Evolutionary conservation across 805 yeast genomes (phyloP).

Genomic region (Starmerella scarabaei): DNA sequence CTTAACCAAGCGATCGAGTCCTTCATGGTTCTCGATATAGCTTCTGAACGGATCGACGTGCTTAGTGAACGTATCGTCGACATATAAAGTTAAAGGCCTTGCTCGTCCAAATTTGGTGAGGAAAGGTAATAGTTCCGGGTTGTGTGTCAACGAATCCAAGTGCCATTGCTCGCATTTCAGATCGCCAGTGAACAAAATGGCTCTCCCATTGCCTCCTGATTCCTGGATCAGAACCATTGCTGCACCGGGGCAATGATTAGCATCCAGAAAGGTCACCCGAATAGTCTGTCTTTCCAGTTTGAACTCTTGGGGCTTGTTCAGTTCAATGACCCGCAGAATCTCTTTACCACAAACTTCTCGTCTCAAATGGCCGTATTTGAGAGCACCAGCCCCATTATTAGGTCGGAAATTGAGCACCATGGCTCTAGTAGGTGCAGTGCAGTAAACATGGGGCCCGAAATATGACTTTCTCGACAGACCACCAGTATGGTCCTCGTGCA

Average conservation of each 20-base stretch:
- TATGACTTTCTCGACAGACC: slow-evolving; percentile 34
- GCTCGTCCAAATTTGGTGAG: slow-evolving; percentile 17
- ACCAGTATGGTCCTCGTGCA: slow-evolving; percentile 41
- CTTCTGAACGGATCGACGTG: slow-evolving; percentile 39
- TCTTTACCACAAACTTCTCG: slow-evolving; percentile 20
- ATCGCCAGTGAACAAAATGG: slow-evolving; percentile 46
- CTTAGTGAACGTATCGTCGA: slow-evolving; percentile 43
- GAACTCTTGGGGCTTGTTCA: slow-evolving; percentile 12
- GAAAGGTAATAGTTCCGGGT: slow-evolving; percentile 35
- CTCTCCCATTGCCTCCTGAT: slow-evolving; percentile 26
- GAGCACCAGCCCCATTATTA: slow-evolving; percentile 16
- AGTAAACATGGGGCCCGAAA: slow-evolving; percentile 34
- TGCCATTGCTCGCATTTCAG: slow-evolving; percentile 45
- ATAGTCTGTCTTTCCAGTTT: slow-evolving; percentile 20
- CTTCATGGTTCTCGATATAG: slow-evolving; percentile 33
- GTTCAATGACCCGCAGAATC: slow-evolving; percentile 14
- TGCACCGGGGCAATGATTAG: slow-evolving; percentile 51
- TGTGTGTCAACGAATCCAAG: slow-evolving; percentile 30
- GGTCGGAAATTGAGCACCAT: slow-evolving; percentile 19
- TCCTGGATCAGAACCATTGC: slow-evolving; percentile 36
- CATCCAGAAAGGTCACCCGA: slow-evolving; percentile 33
- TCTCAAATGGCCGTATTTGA: slow-evolving; percentile 20
- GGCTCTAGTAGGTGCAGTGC: slow-evolving; percentile 33
- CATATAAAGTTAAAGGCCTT: slow-evolving; percentile 35
- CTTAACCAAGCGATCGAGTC: slow-evolving; percentile 28